These are phyloP conservation scores for Camelina laxa DNA, from an alignment of 345 rosid genomes.

Conservation along the genomic window DNA sequence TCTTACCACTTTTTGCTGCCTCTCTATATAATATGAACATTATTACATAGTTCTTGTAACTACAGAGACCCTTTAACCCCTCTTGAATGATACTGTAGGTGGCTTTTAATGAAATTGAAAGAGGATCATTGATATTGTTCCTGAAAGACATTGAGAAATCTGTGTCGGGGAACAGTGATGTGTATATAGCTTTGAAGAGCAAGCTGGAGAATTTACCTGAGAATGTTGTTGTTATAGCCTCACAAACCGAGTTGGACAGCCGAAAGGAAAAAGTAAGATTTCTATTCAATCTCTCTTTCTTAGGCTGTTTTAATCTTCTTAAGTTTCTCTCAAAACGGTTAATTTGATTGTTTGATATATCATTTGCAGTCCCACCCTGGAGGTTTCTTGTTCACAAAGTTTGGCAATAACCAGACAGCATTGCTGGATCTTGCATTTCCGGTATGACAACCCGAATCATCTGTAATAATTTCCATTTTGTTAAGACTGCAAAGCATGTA, in stretches of 20 bases:
- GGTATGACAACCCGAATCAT: slow-evolving; percentile 48
- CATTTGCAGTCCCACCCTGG: slow-evolving; percentile 82
- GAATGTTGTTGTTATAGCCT: slow-evolving; percentile 78
- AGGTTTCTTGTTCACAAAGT: slow-evolving; percentile 86
- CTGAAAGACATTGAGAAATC: slow-evolving; percentile 91
- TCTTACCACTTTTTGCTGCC: slow-evolving; percentile 23
- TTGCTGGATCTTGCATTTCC: slow-evolving; percentile 90
- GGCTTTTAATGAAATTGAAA: slow-evolving; percentile 66
- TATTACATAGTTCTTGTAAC: slow-evolving; percentile 2
- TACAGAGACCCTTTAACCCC: slow-evolving; percentile 14
- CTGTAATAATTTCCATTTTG: neutral
- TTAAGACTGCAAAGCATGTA: neutral
- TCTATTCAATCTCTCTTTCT: slow-evolving; percentile 6
- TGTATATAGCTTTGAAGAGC: slow-evolving; percentile 58
- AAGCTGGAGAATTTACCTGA: slow-evolving; percentile 81
- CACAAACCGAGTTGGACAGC: slow-evolving; percentile 83
- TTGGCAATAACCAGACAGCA: slow-evolving; percentile 90
- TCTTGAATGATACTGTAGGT: slow-evolving; percentile 54
- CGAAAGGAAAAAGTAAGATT: slow-evolving; percentile 85
- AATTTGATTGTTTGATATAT: neutral
- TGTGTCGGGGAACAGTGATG: slow-evolving; percentile 71
- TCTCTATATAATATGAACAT: slow-evolving; percentile 17
- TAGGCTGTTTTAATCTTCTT: neutral
- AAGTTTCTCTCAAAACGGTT: slow-evolving; percentile 13
- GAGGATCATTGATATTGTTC: slow-evolving; percentile 71